Evolutionary conservation across 1,139 yeast species (phyloP), one percentile per base, ranked within the genome.

Genomic region (Blastobotrys serpentis): DNA sequence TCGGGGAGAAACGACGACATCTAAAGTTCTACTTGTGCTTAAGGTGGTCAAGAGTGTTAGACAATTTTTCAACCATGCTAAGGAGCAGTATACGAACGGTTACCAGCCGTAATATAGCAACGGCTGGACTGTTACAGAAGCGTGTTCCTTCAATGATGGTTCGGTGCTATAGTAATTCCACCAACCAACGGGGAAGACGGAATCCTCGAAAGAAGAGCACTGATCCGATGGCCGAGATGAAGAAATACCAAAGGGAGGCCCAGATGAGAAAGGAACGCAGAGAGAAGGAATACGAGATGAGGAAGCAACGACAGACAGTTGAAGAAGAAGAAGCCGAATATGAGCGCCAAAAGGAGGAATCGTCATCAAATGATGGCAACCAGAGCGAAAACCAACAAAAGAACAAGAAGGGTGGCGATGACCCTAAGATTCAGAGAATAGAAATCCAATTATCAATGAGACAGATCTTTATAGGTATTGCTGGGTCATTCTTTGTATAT

Each of bases 381-480:
- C 47, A 52, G 13, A 58, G 61, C 29, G 63, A 62, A 22, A 58
- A 60, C 13, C 56, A 60, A 18, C 53, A 54, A 11, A 51, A 57
- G 17, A 59, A 66, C 25, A 56, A 54, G 48, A 61, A 66, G 52
- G 60, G 66, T 10, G 53, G 66, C 13, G 50, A 74, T 7, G 69
- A 66, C 50, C 74, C 72, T 54, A 43, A 64, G 54, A 58, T 56
- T 22, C 48, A 50, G 38, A 46, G 49, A 44, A 38, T 47, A 39
- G 54, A 56, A 54, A 56, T 60, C 44, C 52, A 51, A 25, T 54
- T 66, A 53, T 53, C 62, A 39, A 51, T 61, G 38, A 59, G 62
- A 25, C 65, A 67, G 51, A 47, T 67, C 18, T 39, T 64, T 16
- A 56, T 65, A 56, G 65, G 63, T 10, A 50, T 66, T 1, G 50